Conservation (phyloP, 1,284 basidiomycete species). For the Pseudozyma tsukubaensis region DNA sequence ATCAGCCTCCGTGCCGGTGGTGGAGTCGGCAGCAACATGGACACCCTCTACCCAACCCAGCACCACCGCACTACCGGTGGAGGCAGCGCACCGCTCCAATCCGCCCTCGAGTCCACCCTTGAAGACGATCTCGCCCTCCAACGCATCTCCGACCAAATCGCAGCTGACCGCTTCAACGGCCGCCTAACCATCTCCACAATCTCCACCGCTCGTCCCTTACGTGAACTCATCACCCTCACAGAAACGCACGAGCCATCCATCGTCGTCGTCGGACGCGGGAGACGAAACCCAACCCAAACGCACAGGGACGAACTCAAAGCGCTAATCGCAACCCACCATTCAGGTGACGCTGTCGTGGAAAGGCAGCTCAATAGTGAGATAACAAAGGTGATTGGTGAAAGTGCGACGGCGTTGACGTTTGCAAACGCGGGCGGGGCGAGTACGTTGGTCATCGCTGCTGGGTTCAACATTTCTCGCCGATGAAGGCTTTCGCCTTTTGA, state of each 20-base stretch:
- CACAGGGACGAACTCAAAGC: slow-evolving; percentile 58
- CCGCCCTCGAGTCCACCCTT: slow-evolving; percentile 54
- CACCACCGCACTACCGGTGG: slow-evolving; percentile 4
- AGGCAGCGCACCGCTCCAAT: slow-evolving; percentile 14
- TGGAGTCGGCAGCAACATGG: slow-evolving; percentile 34
- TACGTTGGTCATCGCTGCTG: slow-evolving; percentile 57
- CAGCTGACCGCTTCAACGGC: slow-evolving; percentile 19
- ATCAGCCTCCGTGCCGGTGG: slow-evolving; percentile 24
- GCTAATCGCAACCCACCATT: slow-evolving; percentile 28
- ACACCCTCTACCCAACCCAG: slow-evolving; percentile 58
- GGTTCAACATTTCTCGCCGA: slow-evolving; percentile 17
- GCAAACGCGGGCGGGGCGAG: slow-evolving; percentile 18
- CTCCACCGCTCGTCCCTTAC: slow-evolving; percentile 36
- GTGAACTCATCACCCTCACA: slow-evolving; percentile 28
- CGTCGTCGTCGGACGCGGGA: slow-evolving; percentile 55
- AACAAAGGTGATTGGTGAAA: slow-evolving; percentile 61
- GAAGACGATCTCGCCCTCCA: slow-evolving; percentile 60
- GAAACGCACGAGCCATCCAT: slow-evolving; percentile 44
- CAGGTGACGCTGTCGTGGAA: slow-evolving; percentile 23
- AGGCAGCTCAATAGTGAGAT: slow-evolving; percentile 56
- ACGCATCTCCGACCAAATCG: slow-evolving; percentile 41
- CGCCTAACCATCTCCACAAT: slow-evolving; percentile 29
- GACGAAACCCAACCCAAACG: slow-evolving; percentile 59
- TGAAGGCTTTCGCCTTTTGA: neutral
- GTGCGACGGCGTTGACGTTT: slow-evolving; percentile 53